Evolutionary conservation across 2,329 filamentous ascomycete genomes (phyloP), one percentile per base, ranked within the genome.

Genomic region (Canariomyces notabilis): DNA sequence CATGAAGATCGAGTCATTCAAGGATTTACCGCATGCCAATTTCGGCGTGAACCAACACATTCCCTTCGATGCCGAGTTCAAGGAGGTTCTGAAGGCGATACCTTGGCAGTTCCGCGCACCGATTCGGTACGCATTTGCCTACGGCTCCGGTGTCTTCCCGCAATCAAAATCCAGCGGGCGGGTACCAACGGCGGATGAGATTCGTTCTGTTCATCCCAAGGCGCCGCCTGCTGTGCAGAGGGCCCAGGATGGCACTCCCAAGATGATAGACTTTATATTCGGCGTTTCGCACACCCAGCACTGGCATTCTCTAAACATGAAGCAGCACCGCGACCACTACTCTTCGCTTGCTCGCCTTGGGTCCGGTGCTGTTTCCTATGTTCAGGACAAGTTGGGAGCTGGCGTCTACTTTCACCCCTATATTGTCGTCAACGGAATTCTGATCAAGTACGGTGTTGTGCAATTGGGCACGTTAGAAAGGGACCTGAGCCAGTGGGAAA

Each of bases 191-290:
- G 76, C 79, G 41, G 74, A 71, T 9, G 73, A 79, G 46, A 71
- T 80, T 54, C 73, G 67, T 49, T 80, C 82, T 16, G 79, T 90
- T 19, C 91, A 97, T 61, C 85, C 90, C 6, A 83, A 89, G 51
- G 83, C 91, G 1, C 88, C 89, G 1, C 74, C 82, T 42, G 87
- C 88, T 1, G 83, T 97, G 6, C 74, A 85, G 55, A 87, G 89
- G 56, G 87, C 89, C 56, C 91, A 97, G 66, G 83, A 88, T 59
- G 87, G 88, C 22, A 82, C 83, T 1, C 89, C 89, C 11, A 96
- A 96, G 71, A 95, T 97, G 83, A 95, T 98, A 54, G 93, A 98
- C 68, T 95, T 98, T 64, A 94, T 98, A 57, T 93, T 98, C 63
- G 93, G 91, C 20, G 91, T 97, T 9, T 88, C 87, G 1, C 88